These are phyloP conservation scores for Kwoniella dejecticola DNA, from an alignment of 768 basidiomycete genomes.

Conservation along the genomic window DNA sequence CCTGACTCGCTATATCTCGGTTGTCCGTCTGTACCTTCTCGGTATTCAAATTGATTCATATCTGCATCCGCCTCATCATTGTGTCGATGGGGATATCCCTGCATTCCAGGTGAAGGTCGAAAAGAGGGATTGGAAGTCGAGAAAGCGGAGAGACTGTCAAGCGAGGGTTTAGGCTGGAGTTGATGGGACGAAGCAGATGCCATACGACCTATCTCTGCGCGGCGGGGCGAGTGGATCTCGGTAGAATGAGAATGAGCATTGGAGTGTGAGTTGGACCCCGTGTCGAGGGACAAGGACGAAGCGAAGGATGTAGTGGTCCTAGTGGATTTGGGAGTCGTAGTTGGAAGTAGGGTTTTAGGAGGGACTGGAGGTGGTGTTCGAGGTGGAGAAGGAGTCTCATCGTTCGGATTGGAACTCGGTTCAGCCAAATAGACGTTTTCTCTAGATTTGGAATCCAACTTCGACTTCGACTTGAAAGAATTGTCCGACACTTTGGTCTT, in stretches of 20 bases:
- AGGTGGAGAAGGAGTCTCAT: background rate
- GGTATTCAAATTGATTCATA: background rate
- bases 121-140: background rate
- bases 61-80: background rate
- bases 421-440: too few relatives aligned
- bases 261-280: background rate
- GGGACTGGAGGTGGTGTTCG: constrained; percentile 14
- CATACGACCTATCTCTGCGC: constrained; percentile 1
- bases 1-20: background rate
- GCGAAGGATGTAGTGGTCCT: background rate
- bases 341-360: background rate
- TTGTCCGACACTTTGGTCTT: background rate
- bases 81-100: background rate
- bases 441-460: too few relatives aligned
- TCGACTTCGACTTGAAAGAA: too few relatives aligned
- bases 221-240: constrained; percentile 6
- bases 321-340: constrained; percentile 6
- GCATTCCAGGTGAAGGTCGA: too few relatives aligned
- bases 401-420: background rate
- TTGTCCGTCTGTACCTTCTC: background rate
- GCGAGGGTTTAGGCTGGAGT: background rate
- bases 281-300: background rate
- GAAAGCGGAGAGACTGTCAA: background rate
- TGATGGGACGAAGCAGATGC: constrained; percentile 20
- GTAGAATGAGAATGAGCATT: constrained; percentile 3